Evolutionary conservation across 139 green algal genomes (phyloP).

Genomic region (Edaphochlamys debaryana): DNA sequence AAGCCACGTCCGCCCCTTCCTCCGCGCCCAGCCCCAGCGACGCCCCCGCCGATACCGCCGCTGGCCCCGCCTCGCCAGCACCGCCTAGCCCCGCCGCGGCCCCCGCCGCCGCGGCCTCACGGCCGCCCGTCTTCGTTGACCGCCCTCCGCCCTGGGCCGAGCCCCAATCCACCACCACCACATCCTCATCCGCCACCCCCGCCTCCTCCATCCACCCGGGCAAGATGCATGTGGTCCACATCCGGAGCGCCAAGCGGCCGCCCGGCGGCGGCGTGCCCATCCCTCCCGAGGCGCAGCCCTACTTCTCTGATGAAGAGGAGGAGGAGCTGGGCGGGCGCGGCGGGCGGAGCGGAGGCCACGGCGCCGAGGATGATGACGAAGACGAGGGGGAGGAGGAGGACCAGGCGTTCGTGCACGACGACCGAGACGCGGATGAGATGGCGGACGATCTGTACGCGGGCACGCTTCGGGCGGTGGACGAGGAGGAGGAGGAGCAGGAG

Average conservation of each 20-base stretch:
- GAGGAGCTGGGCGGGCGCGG: not conserved
- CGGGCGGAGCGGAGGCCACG: too few relatives aligned
- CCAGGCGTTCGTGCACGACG: constrained; percentile 11
- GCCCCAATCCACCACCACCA: not conserved
- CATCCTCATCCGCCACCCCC: too few relatives aligned
- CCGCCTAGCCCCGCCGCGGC: not conserved
- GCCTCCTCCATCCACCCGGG: too few relatives aligned
- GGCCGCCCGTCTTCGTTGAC: not conserved
- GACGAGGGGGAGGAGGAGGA: not conserved
- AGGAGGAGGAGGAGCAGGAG: constrained; percentile 18
- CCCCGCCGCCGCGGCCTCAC: not conserved
- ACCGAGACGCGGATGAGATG: constrained; percentile 26
- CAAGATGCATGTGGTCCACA: constrained; percentile 9
- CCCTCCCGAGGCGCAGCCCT: constrained; percentile 18
- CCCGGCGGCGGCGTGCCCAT: constrained; percentile 29
- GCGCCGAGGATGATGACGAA: not conserved
- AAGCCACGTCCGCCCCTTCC: too few relatives aligned
- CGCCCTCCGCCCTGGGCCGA: too few relatives aligned
- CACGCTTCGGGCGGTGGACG: constrained; percentile 8
- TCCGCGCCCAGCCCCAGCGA: too few relatives aligned
- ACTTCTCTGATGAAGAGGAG: constrained; percentile 30
- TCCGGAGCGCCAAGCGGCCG: constrained; percentile 24
- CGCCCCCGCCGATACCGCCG: too few relatives aligned
- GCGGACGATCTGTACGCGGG: constrained; percentile 34
- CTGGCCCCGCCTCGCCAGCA: too few relatives aligned